phyloP scores from a whole-genome alignment of 2,329 filamentous ascomycete species.

The Stemphylium lycopersici region DNA sequence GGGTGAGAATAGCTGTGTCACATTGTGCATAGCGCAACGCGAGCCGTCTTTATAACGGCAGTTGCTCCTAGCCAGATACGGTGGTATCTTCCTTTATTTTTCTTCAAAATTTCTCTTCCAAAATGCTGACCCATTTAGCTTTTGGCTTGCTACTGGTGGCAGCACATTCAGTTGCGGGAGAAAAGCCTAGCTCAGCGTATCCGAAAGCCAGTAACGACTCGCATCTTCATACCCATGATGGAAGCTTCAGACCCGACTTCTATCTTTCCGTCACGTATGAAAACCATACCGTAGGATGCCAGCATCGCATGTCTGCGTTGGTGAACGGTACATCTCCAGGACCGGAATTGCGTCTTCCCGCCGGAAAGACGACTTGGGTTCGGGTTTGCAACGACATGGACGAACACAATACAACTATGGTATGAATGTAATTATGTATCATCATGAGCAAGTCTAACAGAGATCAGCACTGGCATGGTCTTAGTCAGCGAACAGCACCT shows the following conservation, averaged over 20 bases:
- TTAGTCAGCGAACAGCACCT: conserved; percentile 63
- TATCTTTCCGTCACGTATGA: conserved; percentile 55
- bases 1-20: neutral
- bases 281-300: conserved; percentile 55
- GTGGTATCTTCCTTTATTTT: neutral
- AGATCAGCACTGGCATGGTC: conserved; percentile 69
- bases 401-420: conserved; percentile 63
- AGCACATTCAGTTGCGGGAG: neutral
- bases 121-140: neutral
- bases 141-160: conserved; percentile 3
- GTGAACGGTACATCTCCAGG: conserved; percentile 62
- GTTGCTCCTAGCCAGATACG: neutral
- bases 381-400: conserved; percentile 65
- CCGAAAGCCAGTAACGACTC: neutral
- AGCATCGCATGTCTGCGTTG: conserved; percentile 55
- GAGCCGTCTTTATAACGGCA: neutral
- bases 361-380: conserved; percentile 60
- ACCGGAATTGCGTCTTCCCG: conserved; percentile 55
- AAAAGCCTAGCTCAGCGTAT: neutral
- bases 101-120: neutral
- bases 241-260: conserved; percentile 51
- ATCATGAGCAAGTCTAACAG: neutral
- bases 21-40: conserved; percentile 1
- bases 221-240: conserved; percentile 5
- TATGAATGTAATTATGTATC: conserved; percentile 24